Base-by-base conservation (phyloP, 2,329 filamentous ascomycete species). In the Penicillium sp. region DNA sequence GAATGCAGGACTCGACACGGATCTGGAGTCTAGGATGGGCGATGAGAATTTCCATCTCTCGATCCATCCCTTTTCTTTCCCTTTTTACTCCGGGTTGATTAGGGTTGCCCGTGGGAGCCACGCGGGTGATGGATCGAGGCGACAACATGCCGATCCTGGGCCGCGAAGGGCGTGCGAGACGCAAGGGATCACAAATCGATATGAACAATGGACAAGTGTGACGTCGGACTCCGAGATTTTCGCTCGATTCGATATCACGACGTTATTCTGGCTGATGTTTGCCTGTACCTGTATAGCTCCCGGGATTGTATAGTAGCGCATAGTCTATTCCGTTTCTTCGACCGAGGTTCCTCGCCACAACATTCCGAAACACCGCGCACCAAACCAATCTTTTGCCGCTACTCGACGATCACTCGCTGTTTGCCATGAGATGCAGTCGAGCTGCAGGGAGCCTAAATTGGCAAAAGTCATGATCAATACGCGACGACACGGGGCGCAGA, bases 111-210 rank as follows among this genome's bases (percentile, higher is more conserved):
- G 34, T 37, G 49, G 38, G 17, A 47, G 43, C 39, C 41, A 49
- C 41, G 43, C 42, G 43, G 26, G 21, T 40, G 26, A 36, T 13
- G 21, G 13, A 31, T 25, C 15, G 20, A 20, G 19, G 20, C 32
- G 36, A n/a, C n/a, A n/a, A n/a, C n/a, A n/a, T n/a, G n/a, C n/a
- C 20, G 17, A 25, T 13, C 31, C 16, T 10, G 15, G 35, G 19
- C 9, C 14, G 36, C 36, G 40, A 19, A 23, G 36, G n/a, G n/a
- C 34, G 35, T 39, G 30, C 26, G 8, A 26, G 33, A 50, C 39
- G 50, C 42, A 51, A 43, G 48, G 43, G 41, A 41, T 33, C 16
- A 8, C 9, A 21, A n/a, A 14, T n/a, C n/a, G n/a, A n/a, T n/a
- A n/a, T n/a, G 13, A 32, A 20, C 7, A 25, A 33, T 15, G 34